Evolutionary conservation across 2,329 filamentous ascomycete species (phyloP).

Genomic region (Claviceps cyperi): DNA sequence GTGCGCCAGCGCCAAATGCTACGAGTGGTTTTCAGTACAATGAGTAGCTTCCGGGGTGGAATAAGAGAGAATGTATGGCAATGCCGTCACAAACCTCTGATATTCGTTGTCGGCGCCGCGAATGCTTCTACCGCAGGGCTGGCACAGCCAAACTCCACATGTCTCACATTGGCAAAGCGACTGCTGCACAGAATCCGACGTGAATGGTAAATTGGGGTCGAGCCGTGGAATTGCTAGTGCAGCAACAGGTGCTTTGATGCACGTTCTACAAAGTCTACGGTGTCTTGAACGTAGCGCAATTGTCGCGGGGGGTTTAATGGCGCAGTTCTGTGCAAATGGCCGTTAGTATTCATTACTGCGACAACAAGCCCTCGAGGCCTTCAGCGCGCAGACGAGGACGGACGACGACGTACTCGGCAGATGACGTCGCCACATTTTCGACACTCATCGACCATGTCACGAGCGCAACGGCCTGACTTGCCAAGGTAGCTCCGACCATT

Average conservation of each 20-base stretch:
- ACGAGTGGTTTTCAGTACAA: not conserved
- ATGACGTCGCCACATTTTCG: conserved; percentile 62
- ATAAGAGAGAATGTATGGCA: not conserved
- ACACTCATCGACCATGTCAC: conserved; percentile 77
- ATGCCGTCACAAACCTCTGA: conserved; percentile 28
- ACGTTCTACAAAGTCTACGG: conserved; percentile 65
- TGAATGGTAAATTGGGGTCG: conserved; percentile 30
- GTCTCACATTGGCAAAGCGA: conserved; percentile 37
- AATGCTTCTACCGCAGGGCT: conserved; percentile 64
- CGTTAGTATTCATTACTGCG: conserved; percentile 2
- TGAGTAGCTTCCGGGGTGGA: not conserved
- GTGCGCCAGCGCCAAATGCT: conserved; percentile 83
- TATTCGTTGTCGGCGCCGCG: conserved; percentile 45
- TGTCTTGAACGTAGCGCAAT: conserved; percentile 57
- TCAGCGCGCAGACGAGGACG: not conserved
- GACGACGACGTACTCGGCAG: conserved; percentile 52
- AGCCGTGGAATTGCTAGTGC: conserved; percentile 32
- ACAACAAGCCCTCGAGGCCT: not conserved
- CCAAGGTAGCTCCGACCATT: conserved; percentile 40
- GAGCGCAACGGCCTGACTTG: conserved; percentile 65
- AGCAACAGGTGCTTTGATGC: conserved; percentile 55
- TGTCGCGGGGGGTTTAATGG: conserved; percentile 63
- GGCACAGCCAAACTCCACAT: conserved; percentile 67
- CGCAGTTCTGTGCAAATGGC: conserved; percentile 57
- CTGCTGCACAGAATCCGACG: conserved; percentile 40